phyloP scores from a whole-genome alignment of 2,329 filamentous ascomycete species.

The Samsoniella hepiali region DNA sequence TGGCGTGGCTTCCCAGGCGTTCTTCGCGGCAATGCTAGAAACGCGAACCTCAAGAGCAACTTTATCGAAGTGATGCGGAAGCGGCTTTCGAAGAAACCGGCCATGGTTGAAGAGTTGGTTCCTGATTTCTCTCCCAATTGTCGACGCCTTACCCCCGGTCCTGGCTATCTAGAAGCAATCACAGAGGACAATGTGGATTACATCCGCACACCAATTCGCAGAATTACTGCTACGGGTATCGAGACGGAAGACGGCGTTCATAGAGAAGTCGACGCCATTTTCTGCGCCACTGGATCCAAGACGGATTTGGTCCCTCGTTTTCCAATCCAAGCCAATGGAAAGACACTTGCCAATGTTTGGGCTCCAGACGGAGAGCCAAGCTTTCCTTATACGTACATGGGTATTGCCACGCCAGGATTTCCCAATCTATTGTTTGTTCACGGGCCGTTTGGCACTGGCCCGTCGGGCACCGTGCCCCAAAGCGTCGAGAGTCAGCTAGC shows the following conservation, averaged over 20 bases:
- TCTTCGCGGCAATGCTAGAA: constrained; percentile 51
- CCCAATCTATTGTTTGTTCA: constrained; percentile 65
- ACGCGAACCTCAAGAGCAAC: constrained; percentile 43
- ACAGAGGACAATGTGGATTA: constrained; percentile 60
- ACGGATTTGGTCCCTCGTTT: constrained; percentile 58
- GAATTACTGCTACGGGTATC: constrained; percentile 59
- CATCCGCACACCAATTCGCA: constrained; percentile 53
- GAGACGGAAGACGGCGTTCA: constrained; percentile 55
- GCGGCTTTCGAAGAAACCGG: constrained; percentile 51
- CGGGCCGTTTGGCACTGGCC: constrained; percentile 57
- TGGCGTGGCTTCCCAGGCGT: constrained; percentile 56
- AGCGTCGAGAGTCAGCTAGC: constrained; percentile 63
- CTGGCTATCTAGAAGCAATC: constrained; percentile 65
- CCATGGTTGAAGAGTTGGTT: constrained; percentile 52
- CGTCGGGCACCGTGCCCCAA: constrained; percentile 65
- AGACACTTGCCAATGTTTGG: constrained; percentile 57
- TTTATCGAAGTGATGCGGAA: constrained; percentile 50
- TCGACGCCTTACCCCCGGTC: constrained; percentile 61
- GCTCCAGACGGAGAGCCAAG: constrained; percentile 51
- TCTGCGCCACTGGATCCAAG: constrained; percentile 68
- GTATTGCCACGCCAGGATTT: constrained; percentile 60
- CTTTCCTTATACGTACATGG: constrained; percentile 66
- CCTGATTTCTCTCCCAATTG: constrained; percentile 65
- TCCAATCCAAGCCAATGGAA: constrained; percentile 52
- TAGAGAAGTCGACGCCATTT: constrained; percentile 59